Base-by-base conservation (phyloP, 306 rosid genomes). In the Pyrus pyrifolia region DNA sequence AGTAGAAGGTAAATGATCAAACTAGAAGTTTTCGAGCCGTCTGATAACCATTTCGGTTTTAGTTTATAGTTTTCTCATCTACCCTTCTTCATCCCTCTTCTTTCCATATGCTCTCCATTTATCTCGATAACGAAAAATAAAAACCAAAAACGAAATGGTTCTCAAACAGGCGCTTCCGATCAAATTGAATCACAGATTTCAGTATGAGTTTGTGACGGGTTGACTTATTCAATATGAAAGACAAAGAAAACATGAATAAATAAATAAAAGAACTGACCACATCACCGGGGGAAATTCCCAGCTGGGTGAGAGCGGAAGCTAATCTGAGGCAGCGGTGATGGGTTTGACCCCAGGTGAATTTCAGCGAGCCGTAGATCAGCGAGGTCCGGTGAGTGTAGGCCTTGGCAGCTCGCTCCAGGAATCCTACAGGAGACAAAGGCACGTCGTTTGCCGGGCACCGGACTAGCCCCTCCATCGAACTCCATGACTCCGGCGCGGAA, bases 371-470 rank as follows among this genome's bases (percentile, higher is more conserved):
- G 76, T 89, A 87, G 13, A 95, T 81, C 14, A 95, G 57, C 6
- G 97, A 92, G 45, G 90, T 85, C 60, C 85, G 67, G 70, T 90
- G 86, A 30, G 83, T 44, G 74, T 89, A 88, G 62, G 76, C 89
- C 77, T 79, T 86, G 0, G 97, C 88, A 27, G 98, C 90, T 85
- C 95, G 86, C 76, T 92, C 96, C 78, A 94, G 49, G 80, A 94
- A 94, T 72, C 77, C 77, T 40, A 94, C 57, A 2, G 98, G 97
- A 72, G 98, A 82, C 78, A 94, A 55, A 67, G 98, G 93, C 57
- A 44, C 85, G 29, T 72, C 76, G 77, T 94, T 94, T 18, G 96
- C 98, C 3, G 90, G 17, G 79, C 88, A 87, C 60, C 67, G 91
- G 64, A 90, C 76, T 12, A 87, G 55, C 71, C 94, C 98, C 85